These are phyloP conservation scores for Magnusiomyces clavatus DNA, from an alignment of 1,139 yeast genomes.

Conservation along the genomic window DNA sequence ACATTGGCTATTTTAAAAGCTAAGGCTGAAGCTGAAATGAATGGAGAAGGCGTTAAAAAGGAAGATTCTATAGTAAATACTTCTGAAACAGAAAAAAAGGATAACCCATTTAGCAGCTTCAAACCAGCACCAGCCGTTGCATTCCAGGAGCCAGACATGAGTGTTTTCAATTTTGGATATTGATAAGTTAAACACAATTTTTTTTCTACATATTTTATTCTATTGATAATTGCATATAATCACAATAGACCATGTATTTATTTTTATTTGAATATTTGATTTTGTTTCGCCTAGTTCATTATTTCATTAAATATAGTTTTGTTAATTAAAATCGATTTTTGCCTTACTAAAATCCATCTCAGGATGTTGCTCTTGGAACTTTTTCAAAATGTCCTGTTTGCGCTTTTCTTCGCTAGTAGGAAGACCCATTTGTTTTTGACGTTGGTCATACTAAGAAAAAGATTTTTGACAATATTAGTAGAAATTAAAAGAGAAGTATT, in stretches of 20 bases:
- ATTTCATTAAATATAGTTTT: too few relatives aligned
- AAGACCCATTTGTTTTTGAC: slow-evolving; percentile 34
- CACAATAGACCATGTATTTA: too few relatives aligned
- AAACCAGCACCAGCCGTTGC: slow-evolving; percentile 46
- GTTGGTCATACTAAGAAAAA: slow-evolving; percentile 31
- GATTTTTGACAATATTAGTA: neutral
- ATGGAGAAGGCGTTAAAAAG: slow-evolving; percentile 2
- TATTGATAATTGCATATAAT: too few relatives aligned
- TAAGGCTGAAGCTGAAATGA: neutral
- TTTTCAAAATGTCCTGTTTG: slow-evolving; percentile 31
- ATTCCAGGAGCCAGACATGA: slow-evolving; percentile 75
- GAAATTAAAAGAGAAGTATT: neutral
- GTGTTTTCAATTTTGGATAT: slow-evolving; percentile 57
- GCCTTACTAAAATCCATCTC: slow-evolving; percentile 35
- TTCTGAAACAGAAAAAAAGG: slow-evolving; percentile 6
- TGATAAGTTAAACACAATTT: neutral
- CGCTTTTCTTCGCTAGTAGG: slow-evolving; percentile 34
- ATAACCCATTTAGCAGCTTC: slow-evolving; percentile 13
- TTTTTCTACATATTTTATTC: neutral
- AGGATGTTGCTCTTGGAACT: slow-evolving; percentile 38
- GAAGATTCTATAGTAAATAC: slow-evolving; percentile 8
- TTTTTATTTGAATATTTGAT: neutral
- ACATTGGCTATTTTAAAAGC: neutral
- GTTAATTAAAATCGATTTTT: slow-evolving; percentile 12
- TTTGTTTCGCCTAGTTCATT: neutral